These are phyloP conservation scores for Tulasnella sp. DNA, from an alignment of 768 basidiomycete species.

Conservation along the genomic window DNA sequence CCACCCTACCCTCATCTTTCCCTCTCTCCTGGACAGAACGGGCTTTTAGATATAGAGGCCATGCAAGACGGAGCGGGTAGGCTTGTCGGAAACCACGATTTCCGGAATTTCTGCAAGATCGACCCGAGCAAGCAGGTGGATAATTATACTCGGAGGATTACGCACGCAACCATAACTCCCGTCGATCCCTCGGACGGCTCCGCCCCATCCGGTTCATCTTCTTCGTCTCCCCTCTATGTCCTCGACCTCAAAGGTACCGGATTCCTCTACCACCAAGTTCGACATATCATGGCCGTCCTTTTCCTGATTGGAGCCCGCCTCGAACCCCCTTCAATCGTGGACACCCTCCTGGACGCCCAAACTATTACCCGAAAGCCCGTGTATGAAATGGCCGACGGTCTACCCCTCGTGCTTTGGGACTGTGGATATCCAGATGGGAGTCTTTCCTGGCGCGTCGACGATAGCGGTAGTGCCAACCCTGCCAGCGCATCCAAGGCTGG, in stretches of 20 bases:
- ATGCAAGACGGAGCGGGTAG: slow-evolving; percentile 73
- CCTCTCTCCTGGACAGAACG: background rate
- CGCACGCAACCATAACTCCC: slow-evolving; percentile 59
- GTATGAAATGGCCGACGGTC: slow-evolving; percentile 89
- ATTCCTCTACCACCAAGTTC: slow-evolving; percentile 93
- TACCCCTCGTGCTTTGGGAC: slow-evolving; percentile 90
- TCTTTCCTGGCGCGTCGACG: slow-evolving; percentile 69
- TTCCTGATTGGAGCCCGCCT: slow-evolving; percentile 82
- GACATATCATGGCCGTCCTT: slow-evolving; percentile 88
- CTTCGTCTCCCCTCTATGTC: slow-evolving; percentile 50
- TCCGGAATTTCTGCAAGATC: slow-evolving; percentile 91
- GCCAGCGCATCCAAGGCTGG: slow-evolving; percentile 31
- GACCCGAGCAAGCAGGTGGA: slow-evolving; percentile 90
- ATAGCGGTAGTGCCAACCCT: slow-evolving; percentile 34
- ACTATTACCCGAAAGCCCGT: slow-evolving; percentile 69
- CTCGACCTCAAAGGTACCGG: slow-evolving; percentile 83
- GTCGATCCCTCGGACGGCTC: slow-evolving; percentile 37
- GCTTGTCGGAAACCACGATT: slow-evolving; percentile 88
- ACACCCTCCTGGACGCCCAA: slow-evolving; percentile 64
- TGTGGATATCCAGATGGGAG: slow-evolving; percentile 67
- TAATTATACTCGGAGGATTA: slow-evolving; percentile 65
- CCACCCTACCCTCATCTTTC: slow-evolving; percentile 18
- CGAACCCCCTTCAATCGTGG: slow-evolving; percentile 67
- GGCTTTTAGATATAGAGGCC: slow-evolving; percentile 59
- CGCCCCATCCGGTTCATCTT: background rate